Conservation (phyloP, 1,139 yeast species). For the Hemisphaericaspora lyxosophila region DNA sequence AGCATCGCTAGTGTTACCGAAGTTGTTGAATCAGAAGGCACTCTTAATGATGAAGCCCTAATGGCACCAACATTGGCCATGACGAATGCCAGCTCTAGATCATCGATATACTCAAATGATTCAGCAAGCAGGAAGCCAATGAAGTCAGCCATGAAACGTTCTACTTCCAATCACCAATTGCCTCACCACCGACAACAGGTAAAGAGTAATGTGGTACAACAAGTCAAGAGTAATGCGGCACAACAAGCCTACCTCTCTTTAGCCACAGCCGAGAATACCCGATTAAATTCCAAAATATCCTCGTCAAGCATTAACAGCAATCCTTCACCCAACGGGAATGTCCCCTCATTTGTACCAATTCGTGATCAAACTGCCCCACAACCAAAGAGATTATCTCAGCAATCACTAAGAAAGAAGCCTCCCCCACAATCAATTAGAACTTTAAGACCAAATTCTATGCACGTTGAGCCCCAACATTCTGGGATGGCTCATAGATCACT, state of each 20-base stretch:
- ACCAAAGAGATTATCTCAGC: constrained; percentile 32
- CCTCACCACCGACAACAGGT: constrained; percentile 5
- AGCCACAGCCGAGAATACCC: constrained; percentile 76
- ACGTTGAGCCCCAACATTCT: constrained; percentile 10
- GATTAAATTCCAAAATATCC: constrained; percentile 63
- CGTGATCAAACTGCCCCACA: neutral
- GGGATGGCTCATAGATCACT: constrained; percentile 36
- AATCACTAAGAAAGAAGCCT: constrained; percentile 31
- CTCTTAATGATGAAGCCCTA: constrained; percentile 4
- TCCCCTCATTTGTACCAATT: too few species aligned
- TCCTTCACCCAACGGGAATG: constrained; percentile 3
- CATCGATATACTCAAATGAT: constrained; percentile 34
- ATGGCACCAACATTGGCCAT: constrained; percentile 10
- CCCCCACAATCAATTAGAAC: constrained; percentile 21
- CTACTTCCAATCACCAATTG: constrained; percentile 20
- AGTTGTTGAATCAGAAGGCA: constrained; percentile 21
- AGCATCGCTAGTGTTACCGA: neutral
- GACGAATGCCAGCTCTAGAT: constrained; percentile 24
- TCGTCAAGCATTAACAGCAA: constrained; percentile 21
- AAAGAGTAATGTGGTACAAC: constrained; percentile 47
- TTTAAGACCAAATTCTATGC: constrained; percentile 37
- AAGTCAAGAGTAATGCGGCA: constrained; percentile 52
- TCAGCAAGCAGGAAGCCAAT: constrained; percentile 39
- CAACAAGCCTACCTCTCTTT: constrained; percentile 63
- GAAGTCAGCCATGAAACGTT: constrained; percentile 66